A percentile compares a stretch with the other conserved stretches of the same genome.
Evolutionary conservation across 108 stramenopile species (phyloP).

Genomic region (Asterionellopsis glacialis): DNA sequence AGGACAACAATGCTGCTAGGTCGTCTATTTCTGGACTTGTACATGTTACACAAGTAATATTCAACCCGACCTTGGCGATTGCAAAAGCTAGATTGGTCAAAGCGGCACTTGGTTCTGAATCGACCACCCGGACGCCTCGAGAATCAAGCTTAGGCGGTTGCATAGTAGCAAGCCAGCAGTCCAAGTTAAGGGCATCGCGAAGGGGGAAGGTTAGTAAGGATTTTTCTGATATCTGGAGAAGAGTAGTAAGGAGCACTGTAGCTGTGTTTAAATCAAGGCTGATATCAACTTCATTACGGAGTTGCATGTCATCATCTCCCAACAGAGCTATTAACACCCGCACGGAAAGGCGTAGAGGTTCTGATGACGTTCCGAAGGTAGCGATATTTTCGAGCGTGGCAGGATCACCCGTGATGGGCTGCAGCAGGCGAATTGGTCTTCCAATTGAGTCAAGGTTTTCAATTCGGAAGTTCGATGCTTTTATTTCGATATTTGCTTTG

Average conservation of each 20-base stretch:
- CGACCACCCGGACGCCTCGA: conserved; percentile 36
- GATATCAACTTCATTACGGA: conserved; percentile 38
- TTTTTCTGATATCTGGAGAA: conserved; percentile 41
- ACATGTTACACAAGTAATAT: conserved; percentile 55
- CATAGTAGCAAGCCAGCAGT: conserved; percentile 79
- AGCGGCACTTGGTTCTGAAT: conserved; percentile 26
- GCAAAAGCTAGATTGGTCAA: conserved; percentile 37
- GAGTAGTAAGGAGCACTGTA: conserved; percentile 22
- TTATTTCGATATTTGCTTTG: conserved; percentile 47
- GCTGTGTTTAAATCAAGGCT: conserved; percentile 24
- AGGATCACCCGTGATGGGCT: conserved; percentile 33
- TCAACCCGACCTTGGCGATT: conserved; percentile 37
- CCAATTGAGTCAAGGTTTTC: conserved; percentile 60
- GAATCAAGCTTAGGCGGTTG: conserved; percentile 47
- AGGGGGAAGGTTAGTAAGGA: conserved; percentile 58
- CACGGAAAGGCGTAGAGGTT: conserved; percentile 24
- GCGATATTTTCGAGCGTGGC: conserved; percentile 51
- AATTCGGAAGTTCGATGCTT: conserved; percentile 41
- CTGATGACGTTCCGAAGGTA: conserved; percentile 37
- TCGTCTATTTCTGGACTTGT: conserved; percentile 54
- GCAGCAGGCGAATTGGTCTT: conserved; percentile 42
- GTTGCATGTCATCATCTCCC: conserved; percentile 34
- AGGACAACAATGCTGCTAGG: conserved; percentile 36
- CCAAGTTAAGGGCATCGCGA: conserved; percentile 42
- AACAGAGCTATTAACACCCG: conserved; percentile 37